Base-by-base conservation (phyloP, 768 basidiomycete genomes). In the Tephrocybe sp. region DNA sequence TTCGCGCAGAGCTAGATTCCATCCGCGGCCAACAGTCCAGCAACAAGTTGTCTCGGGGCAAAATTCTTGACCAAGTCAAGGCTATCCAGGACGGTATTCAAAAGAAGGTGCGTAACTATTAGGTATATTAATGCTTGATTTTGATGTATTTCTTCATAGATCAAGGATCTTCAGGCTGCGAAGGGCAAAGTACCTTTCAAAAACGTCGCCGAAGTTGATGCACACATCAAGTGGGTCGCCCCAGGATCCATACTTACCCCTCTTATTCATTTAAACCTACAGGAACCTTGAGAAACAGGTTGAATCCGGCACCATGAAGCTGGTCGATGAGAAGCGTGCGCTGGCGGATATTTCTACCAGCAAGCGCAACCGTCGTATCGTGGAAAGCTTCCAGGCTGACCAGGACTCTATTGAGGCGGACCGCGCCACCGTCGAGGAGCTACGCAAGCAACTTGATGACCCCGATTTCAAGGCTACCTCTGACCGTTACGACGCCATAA, bases 251-350 rank as follows among this genome's bases (percentile, higher is more conserved):
- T 14, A n/a, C 32, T 40, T 18, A 23, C 51, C 41, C 36, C 34
- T 50, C 33, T 55, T 52, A 48, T 58, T 12, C n/a, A 17, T 51
- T 49, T 34, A 50, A 25, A 43, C 26, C 41, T 48, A 15, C 62
- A 95, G 93, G 60, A 76, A 85, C 54, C 75, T 97, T 53, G 91
- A 98, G 44, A 87, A 83, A 63, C 90, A 93, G 65, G 86, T 99
- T 47, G 96, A 98, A 65, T 91, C 91, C 4, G 96, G 96, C 21
- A 83, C 62, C 52, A 78, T 99, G 79, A 97, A 92, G 65, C 78
- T 98, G 52, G 93, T 86, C 23, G 95, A 97, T 50, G 97, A 99
- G 71, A 98, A 97, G 72, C 86, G 93, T 45, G 90, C 94, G 4
- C 78, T 99, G n/a, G 80, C 83, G 58, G 96, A 98, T 61, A 96